These are phyloP conservation scores for Aquilaria yunnanensis DNA, from an alignment of 345 rosid genomes.

Conservation along the genomic window DNA sequence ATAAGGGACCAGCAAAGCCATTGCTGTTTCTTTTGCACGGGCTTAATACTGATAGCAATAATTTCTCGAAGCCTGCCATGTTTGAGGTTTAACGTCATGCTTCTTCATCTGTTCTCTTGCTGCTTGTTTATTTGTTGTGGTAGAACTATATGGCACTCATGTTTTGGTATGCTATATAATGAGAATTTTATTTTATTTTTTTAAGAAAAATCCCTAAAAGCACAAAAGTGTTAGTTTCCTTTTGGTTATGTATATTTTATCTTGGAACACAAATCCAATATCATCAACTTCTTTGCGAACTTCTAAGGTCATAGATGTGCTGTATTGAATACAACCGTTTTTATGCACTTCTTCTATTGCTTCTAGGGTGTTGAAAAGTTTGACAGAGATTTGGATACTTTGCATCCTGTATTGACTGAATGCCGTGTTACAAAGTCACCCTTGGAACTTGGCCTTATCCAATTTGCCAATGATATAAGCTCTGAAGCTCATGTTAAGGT, in stretches of 20 bases:
- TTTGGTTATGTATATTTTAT: too few species aligned
- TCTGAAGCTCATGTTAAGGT: conserved; percentile 98
- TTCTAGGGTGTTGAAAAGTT: conserved; percentile 71
- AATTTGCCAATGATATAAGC: conserved; percentile 94
- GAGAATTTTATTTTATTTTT: too few species aligned
- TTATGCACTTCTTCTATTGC: conserved; percentile 2
- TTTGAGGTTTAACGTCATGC: conserved; percentile 51
- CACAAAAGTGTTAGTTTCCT: too few species aligned
- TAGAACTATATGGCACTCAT: too few species aligned
- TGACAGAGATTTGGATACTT: conserved; percentile 53
- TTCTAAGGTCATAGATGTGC: too few species aligned
- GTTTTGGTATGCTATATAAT: too few species aligned
- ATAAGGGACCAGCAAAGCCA: conserved; percentile 52
- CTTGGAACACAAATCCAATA: too few species aligned
- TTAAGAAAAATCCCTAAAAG: too few species aligned
- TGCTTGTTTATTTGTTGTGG: too few species aligned
- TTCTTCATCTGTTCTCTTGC: conserved; percentile 9
- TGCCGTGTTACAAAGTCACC: conserved; percentile 84
- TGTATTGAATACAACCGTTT: background rate
- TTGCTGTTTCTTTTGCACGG: conserved; percentile 75
- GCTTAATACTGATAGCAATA: conserved; percentile 80
- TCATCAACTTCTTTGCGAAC: too few species aligned
- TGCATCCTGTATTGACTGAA: conserved; percentile 91
- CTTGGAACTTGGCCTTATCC: conserved; percentile 76
- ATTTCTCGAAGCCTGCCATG: conserved; percentile 73